phyloP scores from a whole-genome alignment of 345 rosid species.

The Hibiscus syriacus region DNA sequence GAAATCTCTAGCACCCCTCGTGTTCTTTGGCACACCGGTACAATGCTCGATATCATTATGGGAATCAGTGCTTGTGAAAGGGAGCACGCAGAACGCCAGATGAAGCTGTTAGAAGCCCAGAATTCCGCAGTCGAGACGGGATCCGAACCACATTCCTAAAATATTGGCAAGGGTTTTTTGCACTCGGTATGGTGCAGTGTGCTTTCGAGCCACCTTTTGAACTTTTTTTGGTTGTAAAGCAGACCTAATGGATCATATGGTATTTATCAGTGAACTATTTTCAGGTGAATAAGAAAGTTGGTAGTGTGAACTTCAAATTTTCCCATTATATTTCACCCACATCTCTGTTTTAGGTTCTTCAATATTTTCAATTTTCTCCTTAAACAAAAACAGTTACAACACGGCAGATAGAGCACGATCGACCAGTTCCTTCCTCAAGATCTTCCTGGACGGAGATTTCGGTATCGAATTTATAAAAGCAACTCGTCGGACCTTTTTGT shows the following conservation, averaged over 20 bases:
- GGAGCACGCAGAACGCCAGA: conserved; percentile 90
- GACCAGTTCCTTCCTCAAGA: conserved; percentile 62
- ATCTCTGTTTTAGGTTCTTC: no score
- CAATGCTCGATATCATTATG: conserved; percentile 87
- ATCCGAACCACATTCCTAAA: conserved; percentile 11
- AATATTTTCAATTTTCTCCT: no score
- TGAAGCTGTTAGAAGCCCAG: conserved; percentile 68
- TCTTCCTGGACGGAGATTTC: conserved; percentile 72
- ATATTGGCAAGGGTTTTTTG: no score
- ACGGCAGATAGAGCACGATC: conserved; percentile 24
- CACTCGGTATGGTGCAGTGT: neutral
- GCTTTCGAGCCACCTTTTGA: neutral
- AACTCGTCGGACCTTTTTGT: conserved; percentile 73
- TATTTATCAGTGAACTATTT: no score
- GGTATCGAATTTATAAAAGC: conserved; percentile 64
- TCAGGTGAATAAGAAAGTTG: no score
- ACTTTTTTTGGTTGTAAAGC: conserved; percentile 1
- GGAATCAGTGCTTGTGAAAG: conserved; percentile 90
- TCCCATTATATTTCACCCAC: no score
- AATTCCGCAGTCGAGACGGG: conserved; percentile 20
- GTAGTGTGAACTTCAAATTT: no score
- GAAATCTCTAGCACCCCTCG: conserved; percentile 80
- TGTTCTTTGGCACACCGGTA: conserved; percentile 92
- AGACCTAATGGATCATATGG: neutral
- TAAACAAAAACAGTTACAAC: no score